Evolutionary conservation across 768 basidiomycete species (phyloP), one percentile per base, ranked within the genome.

Genomic region (Boletus subcaerulescens): DNA sequence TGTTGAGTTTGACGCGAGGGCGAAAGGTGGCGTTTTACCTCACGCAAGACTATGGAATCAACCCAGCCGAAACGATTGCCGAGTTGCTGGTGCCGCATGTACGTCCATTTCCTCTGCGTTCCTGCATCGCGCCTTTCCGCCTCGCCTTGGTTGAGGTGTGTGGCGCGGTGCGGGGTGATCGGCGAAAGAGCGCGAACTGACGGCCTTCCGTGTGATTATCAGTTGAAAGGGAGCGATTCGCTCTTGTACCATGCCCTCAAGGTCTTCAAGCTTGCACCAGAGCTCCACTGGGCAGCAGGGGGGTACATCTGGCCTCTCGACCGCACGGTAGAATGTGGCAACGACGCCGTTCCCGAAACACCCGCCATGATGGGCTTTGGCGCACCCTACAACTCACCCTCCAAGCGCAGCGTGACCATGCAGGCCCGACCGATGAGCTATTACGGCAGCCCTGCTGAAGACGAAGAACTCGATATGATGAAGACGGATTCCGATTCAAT

Each of bases 231-330:
- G 35, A 84, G 84, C 20, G 90, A 92, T 62, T 83, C 85, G 5
- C 68, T 89, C 32, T 70, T 92, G 9, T 90, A 89, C 67, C 86
- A 89, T 48, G 86, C 89, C 3, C 72, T 91, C 66, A 89, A 87
- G 68, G 69, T 86, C 38, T 89, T 84, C 75, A 90, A 90, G 56
- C 81, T 92, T 44, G 69, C 73, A 1, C 87, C 88, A 0, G 87
- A 87, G 56, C 77, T 92, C 2, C 87, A 87, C 55, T 92, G 88
- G 86, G 83, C 85, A 17, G 90, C 91, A 32, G 89, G 89, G 2
- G 89, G 89, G 18, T 91, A 87, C 67, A 77, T 92, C 57, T 92
- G 91, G 90, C 84, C 89, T 0, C 76, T 82, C 24, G 86, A 88
- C 62, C 80, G 81, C 48, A 79, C 81, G 0, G 85, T 91, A 18